Percentiles rank a stretch among this genome's conserved stretches.
phyloP scores from a whole-genome alignment of 371 early-diverging fungal genomes.

The Entomophthora muscae region DNA sequence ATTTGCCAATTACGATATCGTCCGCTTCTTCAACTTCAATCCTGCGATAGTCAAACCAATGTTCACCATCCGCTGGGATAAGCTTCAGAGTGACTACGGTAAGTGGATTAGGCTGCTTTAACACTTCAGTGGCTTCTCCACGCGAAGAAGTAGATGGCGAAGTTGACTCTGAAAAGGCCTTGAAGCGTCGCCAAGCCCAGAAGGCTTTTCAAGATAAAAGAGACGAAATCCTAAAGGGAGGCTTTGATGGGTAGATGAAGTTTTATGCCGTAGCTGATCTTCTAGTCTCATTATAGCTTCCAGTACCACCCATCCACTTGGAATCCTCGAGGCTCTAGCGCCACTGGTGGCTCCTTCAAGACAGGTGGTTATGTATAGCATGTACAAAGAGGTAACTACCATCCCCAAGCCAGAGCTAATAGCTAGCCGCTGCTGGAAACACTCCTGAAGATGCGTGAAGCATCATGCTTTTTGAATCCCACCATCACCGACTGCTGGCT shows the following conservation, averaged over 20 bases:
- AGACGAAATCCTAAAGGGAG: constrained; percentile 20
- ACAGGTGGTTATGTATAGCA: constrained; percentile 68
- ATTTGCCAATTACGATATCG: constrained; percentile 47
- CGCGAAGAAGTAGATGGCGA: background rate
- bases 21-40: constrained; percentile 63
- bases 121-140: background rate
- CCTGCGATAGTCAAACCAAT: constrained; percentile 28
- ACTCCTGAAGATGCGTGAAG: constrained; percentile 40
- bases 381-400: constrained; percentile 46
- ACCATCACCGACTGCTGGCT: constrained; percentile 77
- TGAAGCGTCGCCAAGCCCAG: constrained; percentile 16
- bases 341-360: constrained; percentile 61
- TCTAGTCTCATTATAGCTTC: constrained; percentile 34
- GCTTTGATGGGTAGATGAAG: constrained; percentile 48
- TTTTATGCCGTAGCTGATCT: too few species aligned
- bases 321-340: constrained; percentile 42
- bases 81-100: constrained; percentile 11
- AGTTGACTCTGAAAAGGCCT: background rate
- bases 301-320: constrained; percentile 45
- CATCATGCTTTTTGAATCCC: constrained; percentile 49
- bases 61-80: constrained; percentile 46
- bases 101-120: too few species aligned
- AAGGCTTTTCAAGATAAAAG: constrained; percentile 8
- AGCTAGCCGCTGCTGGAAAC: constrained; percentile 35
- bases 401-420: background rate